Base-by-base conservation (phyloP, 2,329 filamentous ascomycete genomes). In the Lasiodiplodia hormozganensis region DNA sequence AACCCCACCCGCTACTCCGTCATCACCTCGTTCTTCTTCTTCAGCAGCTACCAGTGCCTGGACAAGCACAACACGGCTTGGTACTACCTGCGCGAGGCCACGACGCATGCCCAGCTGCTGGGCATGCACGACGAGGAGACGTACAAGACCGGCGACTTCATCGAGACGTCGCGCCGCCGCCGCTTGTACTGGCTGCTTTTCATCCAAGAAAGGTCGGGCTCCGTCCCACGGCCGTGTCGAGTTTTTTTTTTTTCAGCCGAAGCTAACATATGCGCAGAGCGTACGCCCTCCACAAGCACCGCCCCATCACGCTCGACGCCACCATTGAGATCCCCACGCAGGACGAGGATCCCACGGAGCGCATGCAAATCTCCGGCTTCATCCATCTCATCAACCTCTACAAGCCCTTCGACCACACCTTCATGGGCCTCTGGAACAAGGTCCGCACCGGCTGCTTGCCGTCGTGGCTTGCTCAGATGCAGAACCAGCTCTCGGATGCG, bases 391-490 rank as follows among this genome's bases (percentile, higher is more conserved):
- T 89, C 54, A 84, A 86, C 62, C 84, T 89, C 16, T 90, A 88
- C 76, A 84, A 85, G 40, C 87, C 87, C 1, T 86, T 90, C 47
- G 87, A 90, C 73, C 86, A 90, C 71, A 86, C 84, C 0, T 90
- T 90, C 72, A 83, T 90, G 16, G 84, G 85, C 12, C 81, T 88
- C 0, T 90, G 89, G 88, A 90, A 90, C 75, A 87, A 89, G 70
- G 82, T 85, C 23, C 77, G 79, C 69, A 68, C 79, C 12, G 79
- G 81, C n/a, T 82, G 81, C 68, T 81, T 82, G 8, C 81, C 82
- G 4, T 80, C 81, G 38, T 84, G 81, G 78, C 78, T 84, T 2
- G 78, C 82, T 7, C 79, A 81, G 25, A 73, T 86, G 11, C 85
- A 87, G 64, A 80, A 83, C 47, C 84, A 86, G 62, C 80, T 87